Evolutionary conservation across 2,329 filamentous ascomycete species (phyloP), one percentile per base, ranked within the genome.

Genomic region (Phyllosticta citriasiana): DNA sequence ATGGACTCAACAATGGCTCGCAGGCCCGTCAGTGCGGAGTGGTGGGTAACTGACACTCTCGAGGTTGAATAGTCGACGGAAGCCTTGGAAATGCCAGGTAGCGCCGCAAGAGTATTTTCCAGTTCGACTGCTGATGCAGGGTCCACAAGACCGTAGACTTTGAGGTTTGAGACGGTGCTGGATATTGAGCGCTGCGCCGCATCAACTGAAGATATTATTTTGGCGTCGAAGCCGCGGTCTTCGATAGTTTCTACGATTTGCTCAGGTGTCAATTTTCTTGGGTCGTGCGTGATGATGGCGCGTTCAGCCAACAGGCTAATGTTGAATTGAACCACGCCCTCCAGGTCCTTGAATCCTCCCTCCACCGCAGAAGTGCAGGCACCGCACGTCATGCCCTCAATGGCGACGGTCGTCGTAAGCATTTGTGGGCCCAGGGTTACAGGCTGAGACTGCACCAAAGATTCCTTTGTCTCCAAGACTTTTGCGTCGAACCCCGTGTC

Each of bases 321-420:
- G 71, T 96, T 96, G 79, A 97, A 96, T 66, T 91, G 89, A 61
- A 91, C 71, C 16, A 97, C 74, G 24, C 94, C 94, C 9, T 88
- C 84, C 1, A 93, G 75, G 64, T 82, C 84, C 66, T 85, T 84
- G 75, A 99, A 94, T 3, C 88, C 91, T 57, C 84, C 82, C 69
- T 97, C 89, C 1, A 97, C 86, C 5, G 93, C 91, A 1, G 93
- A 93, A 0, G 94, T 97, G 74, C 94, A 99, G 52, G 94, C 91
- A 24, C 93, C 93, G 71, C 94, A 97, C 1, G 94, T 99, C 94
- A 99, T 99, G 57, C 94, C 94, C 66, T 94, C 90, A 60, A 99
- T 89, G 4, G 89, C 86, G 19, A 99, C 82, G 0, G 92, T 97
- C 0, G 92, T 97, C 0, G 85, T 89, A 61, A 87, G 80, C 3